Evolutionary conservation across 2,329 filamentous ascomycete genomes (phyloP).

Genomic region (Mycosphaerelloides madeirae): DNA sequence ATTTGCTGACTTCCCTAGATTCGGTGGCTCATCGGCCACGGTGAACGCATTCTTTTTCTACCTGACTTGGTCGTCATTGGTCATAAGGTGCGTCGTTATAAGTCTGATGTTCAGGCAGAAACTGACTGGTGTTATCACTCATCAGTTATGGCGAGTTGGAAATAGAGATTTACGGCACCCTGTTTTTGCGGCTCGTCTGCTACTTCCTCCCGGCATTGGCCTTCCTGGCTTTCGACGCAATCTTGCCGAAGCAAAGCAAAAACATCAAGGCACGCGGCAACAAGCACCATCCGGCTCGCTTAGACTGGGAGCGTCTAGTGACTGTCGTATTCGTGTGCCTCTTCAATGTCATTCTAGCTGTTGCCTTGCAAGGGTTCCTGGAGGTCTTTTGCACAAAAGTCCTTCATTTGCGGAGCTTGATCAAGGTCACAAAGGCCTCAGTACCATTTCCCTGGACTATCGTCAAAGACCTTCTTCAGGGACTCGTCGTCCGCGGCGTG

Average conservation of each 20-base stretch:
- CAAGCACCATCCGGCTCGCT: constrained; percentile 43
- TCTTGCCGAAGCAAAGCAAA: constrained; percentile 63
- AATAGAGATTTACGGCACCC: constrained; percentile 68
- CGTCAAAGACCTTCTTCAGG: constrained; percentile 50
- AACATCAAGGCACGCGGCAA: constrained; percentile 64
- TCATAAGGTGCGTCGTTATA: no score
- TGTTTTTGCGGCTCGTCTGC: constrained; percentile 63
- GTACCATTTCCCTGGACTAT: constrained; percentile 58
- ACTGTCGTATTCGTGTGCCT: constrained; percentile 51
- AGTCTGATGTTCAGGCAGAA: not conserved
- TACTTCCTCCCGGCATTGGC: constrained; percentile 68
- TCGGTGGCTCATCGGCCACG: constrained; percentile 72
- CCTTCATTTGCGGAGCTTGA: constrained; percentile 49
- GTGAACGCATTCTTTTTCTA: constrained; percentile 86
- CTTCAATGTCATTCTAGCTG: constrained; percentile 52
- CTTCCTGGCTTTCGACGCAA: constrained; percentile 68
- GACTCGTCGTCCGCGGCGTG: constrained; percentile 55
- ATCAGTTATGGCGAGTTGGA: constrained; percentile 66
- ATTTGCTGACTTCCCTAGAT: no score
- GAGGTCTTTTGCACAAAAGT: constrained; percentile 53
- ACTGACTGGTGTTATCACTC: no score
- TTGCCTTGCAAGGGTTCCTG: constrained; percentile 51
- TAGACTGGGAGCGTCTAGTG: constrained; percentile 40
- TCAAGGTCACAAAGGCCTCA: constrained; percentile 52
- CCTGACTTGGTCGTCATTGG: constrained; percentile 80